Conservation (phyloP, 345 rosid genomes). For the Acer campestre region DNA sequence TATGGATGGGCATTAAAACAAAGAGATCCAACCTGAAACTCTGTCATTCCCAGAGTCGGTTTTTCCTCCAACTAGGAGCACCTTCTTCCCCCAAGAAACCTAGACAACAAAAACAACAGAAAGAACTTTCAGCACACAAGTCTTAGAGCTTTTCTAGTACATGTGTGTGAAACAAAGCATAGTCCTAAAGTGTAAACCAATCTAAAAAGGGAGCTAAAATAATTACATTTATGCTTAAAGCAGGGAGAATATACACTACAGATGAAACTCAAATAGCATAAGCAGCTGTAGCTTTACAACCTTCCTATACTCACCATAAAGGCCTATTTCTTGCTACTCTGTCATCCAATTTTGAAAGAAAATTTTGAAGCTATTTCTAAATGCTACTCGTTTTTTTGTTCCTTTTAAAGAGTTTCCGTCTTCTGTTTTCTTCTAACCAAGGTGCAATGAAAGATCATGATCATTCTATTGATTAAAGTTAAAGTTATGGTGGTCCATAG, state of each 20-base stretch:
- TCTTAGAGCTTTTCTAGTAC: slow-evolving; percentile 6
- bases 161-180: background rate
- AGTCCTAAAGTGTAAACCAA: background rate
- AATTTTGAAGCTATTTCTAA: background rate
- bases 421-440: background rate
- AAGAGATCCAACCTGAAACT: slow-evolving; percentile 66
- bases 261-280: slow-evolving; percentile 4
- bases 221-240: background rate
- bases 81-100: slow-evolving; percentile 98
- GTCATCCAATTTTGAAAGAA: background rate
- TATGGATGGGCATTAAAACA: slow-evolving; percentile 9
- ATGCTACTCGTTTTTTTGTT: background rate
- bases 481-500: background rate
- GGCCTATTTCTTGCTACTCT: slow-evolving; percentile 1
- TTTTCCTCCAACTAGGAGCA: slow-evolving; percentile 89
- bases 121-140: slow-evolving; percentile 17
- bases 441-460: slow-evolving; percentile 4
- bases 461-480: background rate
- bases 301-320: background rate
- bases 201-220: background rate
- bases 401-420: background rate
- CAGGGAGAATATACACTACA: background rate
- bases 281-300: background rate
- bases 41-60: slow-evolving; percentile 79
- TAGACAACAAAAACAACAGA: slow-evolving; percentile 26